Conservation (phyloP, 331 rosid genomes). For the Quercus lobata region DNA sequence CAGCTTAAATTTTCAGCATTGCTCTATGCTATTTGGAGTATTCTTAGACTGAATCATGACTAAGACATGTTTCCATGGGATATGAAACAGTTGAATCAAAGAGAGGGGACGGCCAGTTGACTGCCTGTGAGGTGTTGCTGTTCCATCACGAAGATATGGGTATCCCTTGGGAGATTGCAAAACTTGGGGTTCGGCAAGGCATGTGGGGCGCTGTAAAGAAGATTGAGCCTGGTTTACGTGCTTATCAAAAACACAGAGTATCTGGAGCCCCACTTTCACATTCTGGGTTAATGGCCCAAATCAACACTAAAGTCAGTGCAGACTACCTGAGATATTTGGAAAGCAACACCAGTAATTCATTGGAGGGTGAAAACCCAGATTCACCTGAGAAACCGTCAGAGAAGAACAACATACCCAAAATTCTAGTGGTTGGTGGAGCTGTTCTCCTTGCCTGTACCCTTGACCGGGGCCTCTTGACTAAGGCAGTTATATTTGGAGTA, state of each 20-base stretch:
- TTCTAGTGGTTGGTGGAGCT: conserved; percentile 79
- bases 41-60: conserved; percentile 18
- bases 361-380: conserved; percentile 39
- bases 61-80: conserved; percentile 15
- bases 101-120: conserved; percentile 55
- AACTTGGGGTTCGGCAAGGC: conserved; percentile 90
- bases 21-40: neutral
- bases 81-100: conserved; percentile 70
- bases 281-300: conserved; percentile 59
- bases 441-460: conserved; percentile 81
- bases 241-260: conserved; percentile 60
- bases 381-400: conserved; percentile 49
- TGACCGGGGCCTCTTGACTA: conserved; percentile 84
- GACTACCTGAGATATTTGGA: conserved; percentile 63
- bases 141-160: conserved; percentile 98
- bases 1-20: conserved; percentile 1
- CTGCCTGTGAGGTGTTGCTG: conserved; percentile 79
- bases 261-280: conserved; percentile 53
- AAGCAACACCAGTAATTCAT: conserved; percentile 28
- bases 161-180: conserved; percentile 97
- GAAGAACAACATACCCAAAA: conserved; percentile 63
- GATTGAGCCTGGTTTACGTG: conserved; percentile 79
- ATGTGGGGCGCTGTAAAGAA: conserved; percentile 99
- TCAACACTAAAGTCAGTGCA: conserved; percentile 63
- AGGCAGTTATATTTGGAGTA: conserved; percentile 88